A percentile compares a stretch with the other conserved stretches of the same genome.
phyloP scores from a whole-genome alignment of 208 protist genomes.

The Phytomonas francai region DNA sequence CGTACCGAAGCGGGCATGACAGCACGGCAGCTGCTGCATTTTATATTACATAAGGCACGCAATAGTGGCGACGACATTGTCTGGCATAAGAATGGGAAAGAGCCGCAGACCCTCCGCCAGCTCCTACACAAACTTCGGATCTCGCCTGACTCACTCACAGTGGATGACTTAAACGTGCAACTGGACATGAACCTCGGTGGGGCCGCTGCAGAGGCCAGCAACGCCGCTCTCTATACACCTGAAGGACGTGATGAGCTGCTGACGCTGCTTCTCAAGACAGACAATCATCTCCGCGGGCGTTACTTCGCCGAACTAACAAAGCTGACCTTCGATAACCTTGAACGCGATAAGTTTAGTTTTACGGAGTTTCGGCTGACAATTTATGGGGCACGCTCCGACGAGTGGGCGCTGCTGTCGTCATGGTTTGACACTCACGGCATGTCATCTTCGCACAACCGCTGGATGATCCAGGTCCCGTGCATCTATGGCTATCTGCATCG shows the following conservation, averaged over 20 bases:
- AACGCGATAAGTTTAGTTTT: constrained; percentile 94
- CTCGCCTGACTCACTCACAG: constrained; percentile 79
- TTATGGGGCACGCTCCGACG: constrained; percentile 81
- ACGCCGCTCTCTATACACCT: constrained; percentile 9
- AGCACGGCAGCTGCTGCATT: constrained; percentile 91
- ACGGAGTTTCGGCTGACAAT: constrained; percentile 87
- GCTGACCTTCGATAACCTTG: constrained; percentile 93
- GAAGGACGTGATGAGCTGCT: constrained; percentile 74
- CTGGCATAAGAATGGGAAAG: constrained; percentile 59
- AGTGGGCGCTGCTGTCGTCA: constrained; percentile 93
- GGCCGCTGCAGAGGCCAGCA: neutral
- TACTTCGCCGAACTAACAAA: constrained; percentile 97
- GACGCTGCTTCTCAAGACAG: constrained; percentile 97
- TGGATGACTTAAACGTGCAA: constrained; percentile 95
- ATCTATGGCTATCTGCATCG: constrained; percentile 90
- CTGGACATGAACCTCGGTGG: constrained; percentile 55
- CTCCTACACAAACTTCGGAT: constrained; percentile 62
- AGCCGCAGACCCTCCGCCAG: constrained; percentile 82
- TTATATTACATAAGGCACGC: constrained; percentile 92
- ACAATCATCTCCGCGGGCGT: constrained; percentile 96
- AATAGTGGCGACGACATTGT: constrained; percentile 93
- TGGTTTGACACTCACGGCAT: constrained; percentile 97
- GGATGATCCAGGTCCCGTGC: constrained; percentile 96
- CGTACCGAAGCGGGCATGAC: constrained; percentile 93
- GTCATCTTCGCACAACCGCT: constrained; percentile 93